Evolutionary conservation across 108 stramenopile species (phyloP).

Genomic region (Fragilaria radians): DNA sequence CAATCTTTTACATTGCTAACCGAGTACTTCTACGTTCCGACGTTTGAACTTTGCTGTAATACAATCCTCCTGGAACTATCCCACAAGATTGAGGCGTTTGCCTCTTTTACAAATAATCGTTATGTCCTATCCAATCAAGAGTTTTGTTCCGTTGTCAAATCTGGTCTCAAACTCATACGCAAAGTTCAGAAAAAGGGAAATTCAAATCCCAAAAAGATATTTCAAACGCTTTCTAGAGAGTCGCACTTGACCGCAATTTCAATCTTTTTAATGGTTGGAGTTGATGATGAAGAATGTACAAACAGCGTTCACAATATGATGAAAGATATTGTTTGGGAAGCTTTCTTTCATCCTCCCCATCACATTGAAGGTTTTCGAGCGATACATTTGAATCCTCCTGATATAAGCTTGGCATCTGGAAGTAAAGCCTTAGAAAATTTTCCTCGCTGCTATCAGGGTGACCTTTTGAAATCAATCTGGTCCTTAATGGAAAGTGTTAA

Average conservation of each 20-base stretch:
- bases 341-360: constrained; percentile 44
- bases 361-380: constrained; percentile 72
- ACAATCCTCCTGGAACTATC: constrained; percentile 16
- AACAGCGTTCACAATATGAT: neutral
- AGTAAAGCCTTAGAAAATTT: constrained; percentile 5
- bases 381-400: constrained; percentile 11
- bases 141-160: constrained; percentile 2
- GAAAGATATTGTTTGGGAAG: constrained; percentile 27
- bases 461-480: constrained; percentile 13
- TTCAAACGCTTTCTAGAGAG: constrained; percentile 15
- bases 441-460: constrained; percentile 40
- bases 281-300: constrained; percentile 1
- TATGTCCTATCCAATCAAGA: constrained; percentile 1
- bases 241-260: constrained; percentile 11
- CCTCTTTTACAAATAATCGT: neutral
- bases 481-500: neutral
- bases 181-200: constrained; percentile 3
- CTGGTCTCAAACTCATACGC: constrained; percentile 16
- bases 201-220: constrained; percentile 36
- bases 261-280: neutral
- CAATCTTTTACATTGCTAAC: constrained; percentile 8
- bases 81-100: neutral
- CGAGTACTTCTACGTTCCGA: constrained; percentile 21
- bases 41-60: constrained; percentile 30
- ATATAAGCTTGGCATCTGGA: neutral